Conservation (phyloP, 164 flowering plant species). For the Umbellularia californica region DNA sequence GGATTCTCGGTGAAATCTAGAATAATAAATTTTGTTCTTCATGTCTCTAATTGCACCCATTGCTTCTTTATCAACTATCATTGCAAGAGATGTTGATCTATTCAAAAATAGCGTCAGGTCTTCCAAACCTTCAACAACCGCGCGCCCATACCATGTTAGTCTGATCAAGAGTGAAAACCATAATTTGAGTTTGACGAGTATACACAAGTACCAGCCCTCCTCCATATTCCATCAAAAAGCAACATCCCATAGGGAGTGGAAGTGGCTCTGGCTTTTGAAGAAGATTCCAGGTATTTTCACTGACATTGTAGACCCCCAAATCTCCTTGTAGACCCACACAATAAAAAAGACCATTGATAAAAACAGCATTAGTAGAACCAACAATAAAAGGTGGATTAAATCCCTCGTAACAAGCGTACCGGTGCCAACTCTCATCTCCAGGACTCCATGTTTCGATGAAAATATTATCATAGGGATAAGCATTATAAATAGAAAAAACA, state of each 20-base stretch:
- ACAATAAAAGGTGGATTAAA: neutral
- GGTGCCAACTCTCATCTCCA: neutral
- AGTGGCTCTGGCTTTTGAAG: neutral
- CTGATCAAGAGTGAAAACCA: neutral
- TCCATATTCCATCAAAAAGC: slow-evolving; percentile 4
- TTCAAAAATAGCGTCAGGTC: slow-evolving; percentile 4
- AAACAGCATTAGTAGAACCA: slow-evolving; percentile 3
- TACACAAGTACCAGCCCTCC: slow-evolving; percentile 4
- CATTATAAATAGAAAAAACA: neutral
- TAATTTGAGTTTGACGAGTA: neutral
- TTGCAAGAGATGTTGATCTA: neutral
- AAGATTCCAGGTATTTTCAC: slow-evolving; percentile 2
- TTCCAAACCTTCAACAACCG: slow-evolving; percentile 4
- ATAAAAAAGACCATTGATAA: slow-evolving; percentile 2
- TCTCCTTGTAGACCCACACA: too few species aligned
- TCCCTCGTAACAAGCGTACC: neutral
- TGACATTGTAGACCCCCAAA: slow-evolving; percentile 4
- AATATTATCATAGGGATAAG: neutral
- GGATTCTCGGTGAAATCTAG: neutral
- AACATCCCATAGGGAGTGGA: neutral
- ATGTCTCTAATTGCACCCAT: neutral
- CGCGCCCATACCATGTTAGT: slow-evolving; percentile 1
- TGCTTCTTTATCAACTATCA: neutral
- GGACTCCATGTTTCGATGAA: neutral
- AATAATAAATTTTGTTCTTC: neutral